These are phyloP conservation scores for Pseudogymnoascus sp. DNA, from an alignment of 2,329 filamentous ascomycete genomes.

Conservation along the genomic window DNA sequence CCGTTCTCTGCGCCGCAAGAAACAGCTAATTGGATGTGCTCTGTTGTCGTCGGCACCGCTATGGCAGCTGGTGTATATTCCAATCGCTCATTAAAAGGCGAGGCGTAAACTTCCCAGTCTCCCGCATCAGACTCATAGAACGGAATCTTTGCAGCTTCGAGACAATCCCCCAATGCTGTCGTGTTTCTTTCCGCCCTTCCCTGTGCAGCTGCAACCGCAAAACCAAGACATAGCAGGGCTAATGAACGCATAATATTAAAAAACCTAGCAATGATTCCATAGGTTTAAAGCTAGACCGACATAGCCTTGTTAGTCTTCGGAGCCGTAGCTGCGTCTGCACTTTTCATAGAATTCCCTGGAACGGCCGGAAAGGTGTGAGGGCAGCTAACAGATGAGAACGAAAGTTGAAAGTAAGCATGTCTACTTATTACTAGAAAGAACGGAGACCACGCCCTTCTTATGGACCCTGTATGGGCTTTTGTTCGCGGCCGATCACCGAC, in stretches of 20 bases:
- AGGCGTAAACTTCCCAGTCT: slow-evolving; percentile 8
- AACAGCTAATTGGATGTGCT: slow-evolving; percentile 34
- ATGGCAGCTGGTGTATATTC: slow-evolving; percentile 17
- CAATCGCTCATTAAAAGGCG: slow-evolving; percentile 19
- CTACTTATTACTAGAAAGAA: background rate
- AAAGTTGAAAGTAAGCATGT: background rate
- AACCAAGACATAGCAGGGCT: background rate
- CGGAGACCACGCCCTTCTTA: background rate
- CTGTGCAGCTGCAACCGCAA: background rate
- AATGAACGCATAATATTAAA: background rate
- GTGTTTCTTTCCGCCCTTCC: background rate
- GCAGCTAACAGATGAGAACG: background rate
- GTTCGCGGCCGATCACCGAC: background rate
- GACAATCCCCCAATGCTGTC: background rate
- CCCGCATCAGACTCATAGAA: background rate
- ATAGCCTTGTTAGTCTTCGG: background rate
- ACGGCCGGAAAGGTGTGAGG: background rate
- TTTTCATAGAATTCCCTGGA: background rate
- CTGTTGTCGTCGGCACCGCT: slow-evolving; percentile 22
- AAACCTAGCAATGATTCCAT: background rate
- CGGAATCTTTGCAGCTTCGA: background rate
- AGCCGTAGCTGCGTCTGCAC: background rate
- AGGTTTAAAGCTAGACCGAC: too few species aligned
- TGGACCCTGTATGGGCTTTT: background rate
- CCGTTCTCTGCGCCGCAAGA: slow-evolving; percentile 33